Percentiles rank a stretch among this genome's conserved stretches.
Conservation (phyloP, 225 moss, liverwort and hornwort species). For the Ulota crispa region DNA sequence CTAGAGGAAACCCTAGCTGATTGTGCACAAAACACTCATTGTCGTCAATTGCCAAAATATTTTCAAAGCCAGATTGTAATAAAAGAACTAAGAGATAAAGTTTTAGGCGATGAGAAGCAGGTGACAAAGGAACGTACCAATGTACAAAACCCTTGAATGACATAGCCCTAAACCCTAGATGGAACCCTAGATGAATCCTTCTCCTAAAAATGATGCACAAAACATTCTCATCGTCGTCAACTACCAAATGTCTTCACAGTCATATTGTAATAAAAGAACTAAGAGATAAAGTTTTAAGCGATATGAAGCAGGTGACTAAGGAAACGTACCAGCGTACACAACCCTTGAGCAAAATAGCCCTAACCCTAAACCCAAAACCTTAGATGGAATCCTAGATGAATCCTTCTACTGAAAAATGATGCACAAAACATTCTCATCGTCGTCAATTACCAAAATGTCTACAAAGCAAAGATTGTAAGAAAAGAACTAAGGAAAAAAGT, state of each 20-base stretch:
- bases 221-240: too few relatives aligned
- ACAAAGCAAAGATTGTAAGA: too few relatives aligned
- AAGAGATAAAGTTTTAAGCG: background rate
- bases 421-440: too few relatives aligned
- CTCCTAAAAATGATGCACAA: too few relatives aligned
- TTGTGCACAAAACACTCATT: background rate
- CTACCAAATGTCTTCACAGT: too few relatives aligned
- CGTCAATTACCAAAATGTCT: too few relatives aligned
- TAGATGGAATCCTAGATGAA: background rate
- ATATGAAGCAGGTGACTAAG: background rate
- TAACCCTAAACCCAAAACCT: background rate
- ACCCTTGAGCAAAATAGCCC: constrained; percentile 77
- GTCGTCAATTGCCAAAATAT: background rate
- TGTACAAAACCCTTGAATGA: constrained; percentile 82
- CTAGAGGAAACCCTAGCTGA: too few relatives aligned
- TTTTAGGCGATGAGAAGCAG: background rate
- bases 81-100: background rate
- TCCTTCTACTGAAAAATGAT: too few relatives aligned
- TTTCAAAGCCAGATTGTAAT: background rate
- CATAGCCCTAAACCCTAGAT: constrained; percentile 33
- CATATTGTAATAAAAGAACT: background rate
- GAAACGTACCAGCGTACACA: constrained; percentile 69
- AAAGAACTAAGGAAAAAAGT: too few relatives aligned
- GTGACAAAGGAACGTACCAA: constrained; percentile 39
- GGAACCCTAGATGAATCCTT: too few relatives aligned